phyloP scores from a whole-genome alignment of 1,284 basidiomycete genomes.

The Puccinia novopanici region DNA sequence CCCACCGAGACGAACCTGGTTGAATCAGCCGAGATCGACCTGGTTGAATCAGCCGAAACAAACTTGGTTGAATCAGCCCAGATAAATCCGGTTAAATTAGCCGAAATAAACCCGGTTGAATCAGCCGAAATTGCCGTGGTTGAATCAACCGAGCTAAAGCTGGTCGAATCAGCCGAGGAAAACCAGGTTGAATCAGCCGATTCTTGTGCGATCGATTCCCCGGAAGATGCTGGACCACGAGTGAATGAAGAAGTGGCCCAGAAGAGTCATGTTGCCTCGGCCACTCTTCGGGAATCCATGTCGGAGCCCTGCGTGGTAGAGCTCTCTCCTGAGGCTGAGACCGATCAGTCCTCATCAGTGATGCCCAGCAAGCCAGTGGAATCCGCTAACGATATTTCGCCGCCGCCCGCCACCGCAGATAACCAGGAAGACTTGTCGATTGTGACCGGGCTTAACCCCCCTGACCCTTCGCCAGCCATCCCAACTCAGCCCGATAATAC shows the following conservation, averaged over 20 bases:
- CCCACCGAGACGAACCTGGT: background rate
- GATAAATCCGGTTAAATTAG: too few species aligned
- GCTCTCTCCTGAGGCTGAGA: background rate
- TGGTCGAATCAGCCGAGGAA: too few species aligned
- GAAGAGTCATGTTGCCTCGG: background rate
- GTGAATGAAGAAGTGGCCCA: background rate
- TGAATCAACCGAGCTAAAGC: too few species aligned
- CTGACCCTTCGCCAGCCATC: background rate
- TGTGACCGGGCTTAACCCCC: background rate
- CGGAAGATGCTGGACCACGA: background rate
- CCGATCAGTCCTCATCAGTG: constrained; percentile 7
- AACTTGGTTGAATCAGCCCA: too few species aligned
- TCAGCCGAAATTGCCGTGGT: too few species aligned
- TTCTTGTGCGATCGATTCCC: background rate
- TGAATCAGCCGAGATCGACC: background rate
- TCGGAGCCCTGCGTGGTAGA: background rate
- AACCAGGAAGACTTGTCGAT: constrained; percentile 4
- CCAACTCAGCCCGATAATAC: background rate
- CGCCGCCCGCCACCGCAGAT: background rate
- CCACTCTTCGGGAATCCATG: background rate
- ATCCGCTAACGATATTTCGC: background rate
- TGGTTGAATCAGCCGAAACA: too few species aligned
- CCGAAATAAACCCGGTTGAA: too few species aligned
- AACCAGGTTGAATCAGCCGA: background rate
- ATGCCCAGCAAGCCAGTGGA: background rate